Percentiles rank a stretch among this genome's conserved stretches.
Evolutionary conservation across 257 asterid genomes (phyloP).

Genomic region (Solanum tarapatanum): DNA sequence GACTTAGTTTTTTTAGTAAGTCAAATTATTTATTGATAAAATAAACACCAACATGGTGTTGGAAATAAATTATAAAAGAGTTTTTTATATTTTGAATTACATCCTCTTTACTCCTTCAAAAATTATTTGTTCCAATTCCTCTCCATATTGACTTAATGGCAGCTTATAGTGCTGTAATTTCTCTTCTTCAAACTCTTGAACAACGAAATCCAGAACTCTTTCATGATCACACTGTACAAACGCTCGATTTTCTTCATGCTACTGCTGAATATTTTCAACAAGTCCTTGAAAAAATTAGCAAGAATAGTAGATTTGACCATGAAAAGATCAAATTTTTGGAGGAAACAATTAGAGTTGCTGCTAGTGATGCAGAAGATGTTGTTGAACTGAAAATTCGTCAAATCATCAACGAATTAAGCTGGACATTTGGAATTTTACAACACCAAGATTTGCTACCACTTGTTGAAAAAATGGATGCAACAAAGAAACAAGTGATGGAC

Average conservation of each 20-base stretch:
- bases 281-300: background rate
- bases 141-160: background rate
- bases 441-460: too few species aligned
- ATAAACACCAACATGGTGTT: too few species aligned
- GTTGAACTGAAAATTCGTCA: background rate
- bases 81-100: too few species aligned
- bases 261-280: background rate
- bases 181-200: background rate
- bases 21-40: too few species aligned
- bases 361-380: background rate
- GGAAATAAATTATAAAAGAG: too few species aligned
- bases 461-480: background rate
- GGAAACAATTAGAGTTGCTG: background rate
- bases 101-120: too few species aligned
- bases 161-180: background rate
- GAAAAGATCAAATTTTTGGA: background rate
- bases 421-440: too few species aligned
- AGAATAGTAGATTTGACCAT: background rate
- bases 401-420: background rate
- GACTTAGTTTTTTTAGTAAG: too few species aligned
- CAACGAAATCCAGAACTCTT: background rate
- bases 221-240: background rate
- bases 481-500: background rate
- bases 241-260: background rate
- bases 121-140: background rate